phyloP scores from a whole-genome alignment of 257 asterid genomes.

The Rhazya stricta region DNA sequence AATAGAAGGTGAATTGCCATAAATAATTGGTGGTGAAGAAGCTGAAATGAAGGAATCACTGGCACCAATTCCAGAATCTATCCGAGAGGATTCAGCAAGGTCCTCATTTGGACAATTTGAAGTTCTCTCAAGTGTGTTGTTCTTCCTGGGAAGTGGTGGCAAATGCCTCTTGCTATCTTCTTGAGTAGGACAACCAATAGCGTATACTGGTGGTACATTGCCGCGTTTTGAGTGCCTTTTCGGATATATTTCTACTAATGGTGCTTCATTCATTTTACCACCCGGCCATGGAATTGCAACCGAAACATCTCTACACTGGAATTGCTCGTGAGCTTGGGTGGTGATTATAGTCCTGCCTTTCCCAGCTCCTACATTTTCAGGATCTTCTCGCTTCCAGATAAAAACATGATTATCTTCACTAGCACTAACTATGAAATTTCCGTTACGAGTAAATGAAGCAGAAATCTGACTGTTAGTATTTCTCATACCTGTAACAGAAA shows the following conservation, averaged over 20 bases:
- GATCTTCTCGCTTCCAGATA: conserved; percentile 68
- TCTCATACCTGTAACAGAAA: conserved; percentile 50
- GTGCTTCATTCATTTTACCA: conserved; percentile 46
- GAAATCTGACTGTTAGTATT: conserved; percentile 82
- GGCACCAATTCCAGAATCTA: conserved; percentile 57
- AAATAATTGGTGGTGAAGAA: conserved; percentile 32
- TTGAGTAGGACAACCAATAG: conserved; percentile 30
- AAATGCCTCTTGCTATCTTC: conserved; percentile 47
- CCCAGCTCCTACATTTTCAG: conserved; percentile 29
- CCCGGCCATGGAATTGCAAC: conserved; percentile 86
- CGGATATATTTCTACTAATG: conserved; percentile 59
- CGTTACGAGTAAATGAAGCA: conserved; percentile 68
- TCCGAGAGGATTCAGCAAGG: conserved; percentile 29
- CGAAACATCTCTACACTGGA: conserved; percentile 72
- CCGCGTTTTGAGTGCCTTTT: conserved; percentile 63
- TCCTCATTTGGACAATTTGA: conserved; percentile 46
- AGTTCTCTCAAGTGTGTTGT: conserved; percentile 23
- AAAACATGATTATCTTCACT: conserved; percentile 85
- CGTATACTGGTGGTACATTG: conserved; percentile 21
- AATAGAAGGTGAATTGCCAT: conserved; percentile 41
- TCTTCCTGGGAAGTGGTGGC: conserved; percentile 71
- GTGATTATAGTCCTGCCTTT: conserved; percentile 36
- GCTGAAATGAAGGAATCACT: conserved; percentile 43
- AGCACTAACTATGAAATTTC: conserved; percentile 71
- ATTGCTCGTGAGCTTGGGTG: conserved; percentile 58